Evolutionary conservation across 2,329 filamentous ascomycete genomes (phyloP).

Genomic region (Hymenoscyphus repandus): DNA sequence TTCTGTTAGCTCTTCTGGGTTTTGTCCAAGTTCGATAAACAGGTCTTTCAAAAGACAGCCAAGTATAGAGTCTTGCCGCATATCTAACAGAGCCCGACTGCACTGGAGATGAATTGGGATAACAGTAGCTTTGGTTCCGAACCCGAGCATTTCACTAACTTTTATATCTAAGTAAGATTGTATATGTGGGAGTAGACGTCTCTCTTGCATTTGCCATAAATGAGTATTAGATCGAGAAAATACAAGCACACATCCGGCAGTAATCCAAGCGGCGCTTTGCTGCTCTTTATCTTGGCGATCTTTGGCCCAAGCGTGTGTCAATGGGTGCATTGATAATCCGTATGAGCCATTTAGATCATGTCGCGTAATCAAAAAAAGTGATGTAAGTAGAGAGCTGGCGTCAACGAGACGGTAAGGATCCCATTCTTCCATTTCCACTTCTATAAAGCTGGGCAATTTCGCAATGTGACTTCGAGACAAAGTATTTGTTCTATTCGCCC

Average conservation of each 20-base stretch:
- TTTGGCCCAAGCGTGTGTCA: slow-evolving; percentile 20
- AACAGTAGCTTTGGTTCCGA: slow-evolving; percentile 5
- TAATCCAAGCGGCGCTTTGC: slow-evolving; percentile 15
- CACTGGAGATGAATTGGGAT: slow-evolving; percentile 12
- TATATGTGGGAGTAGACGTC: slow-evolving; percentile 11
- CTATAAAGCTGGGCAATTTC: slow-evolving; percentile 17
- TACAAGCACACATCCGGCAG: slow-evolving; percentile 15
- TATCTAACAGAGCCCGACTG: slow-evolving; percentile 5
- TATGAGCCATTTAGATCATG: slow-evolving; percentile 4
- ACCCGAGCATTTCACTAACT: slow-evolving; percentile 4
- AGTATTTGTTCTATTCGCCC: slow-evolving; percentile 1
- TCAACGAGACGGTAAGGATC: slow-evolving; percentile 26
- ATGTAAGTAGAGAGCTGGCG: slow-evolving; percentile 26
- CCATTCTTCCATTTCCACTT: slow-evolving; percentile 22
- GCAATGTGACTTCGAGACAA: slow-evolving; percentile 17
- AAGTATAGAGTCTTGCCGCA: slow-evolving; percentile 15
- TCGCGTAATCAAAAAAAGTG: slow-evolving; percentile 27
- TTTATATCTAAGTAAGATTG: slow-evolving; percentile 15
- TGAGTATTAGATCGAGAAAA: slow-evolving; percentile 9
- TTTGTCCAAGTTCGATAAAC: slow-evolving; percentile 11
- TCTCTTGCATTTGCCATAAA: slow-evolving; percentile 10
- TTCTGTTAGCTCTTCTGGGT: slow-evolving; percentile 7
- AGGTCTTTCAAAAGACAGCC: slow-evolving; percentile 10
- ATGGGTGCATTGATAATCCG: slow-evolving; percentile 27
- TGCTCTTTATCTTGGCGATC: slow-evolving; percentile 12